Evolutionary conservation across 805 yeast genomes (phyloP), one percentile per base, ranked within the genome.

Genomic region (Metschnikowia similis): DNA sequence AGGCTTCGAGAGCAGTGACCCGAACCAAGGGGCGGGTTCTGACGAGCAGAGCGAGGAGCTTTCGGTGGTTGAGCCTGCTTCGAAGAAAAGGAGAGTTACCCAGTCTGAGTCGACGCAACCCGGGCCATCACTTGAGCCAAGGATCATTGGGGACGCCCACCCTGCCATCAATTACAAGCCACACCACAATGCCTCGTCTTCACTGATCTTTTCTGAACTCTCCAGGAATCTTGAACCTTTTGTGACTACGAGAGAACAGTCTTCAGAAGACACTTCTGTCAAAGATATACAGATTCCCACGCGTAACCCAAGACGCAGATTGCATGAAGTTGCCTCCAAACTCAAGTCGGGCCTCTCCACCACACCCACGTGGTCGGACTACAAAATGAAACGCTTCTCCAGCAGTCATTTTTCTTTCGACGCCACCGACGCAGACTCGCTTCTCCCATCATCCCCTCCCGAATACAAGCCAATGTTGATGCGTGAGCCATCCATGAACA

Each of bases 271-370:
- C n/a, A 21, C 29, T 21, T 29, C 13, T 21, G 36, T 37, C 9
- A 41, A 41, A 6, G 39, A 42, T 14, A 16, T 34, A 10, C 38
- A 34, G n/a, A 43, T 43, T 11, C 46, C 46, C 11, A 16, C 7
- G 28, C 46, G 46, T 32, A 43, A 43, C 26, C 46, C 46, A 8
- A 26, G 39, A 27, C 46, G 46, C 29, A 35, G 32, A 32, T 43
- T 43, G 39, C 46, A 35, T 16, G 34, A 43, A 34, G 39, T 35
- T 8, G 40, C 32, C 8, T 31, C 40, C 34, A 35, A 35, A 35
- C 28, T 35, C 26, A 39, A 6, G 9, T 30, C 16, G 9, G 10
- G 36, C 31, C 21, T 21, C 26, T 31, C 37, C 37, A 34, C 21
- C n/a, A 8, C 13, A 13, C 13, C 29, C 37, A 8, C 11, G 9